phyloP scores from a whole-genome alignment of 257 asterid genomes.

The Penstemon newberryi region DNA sequence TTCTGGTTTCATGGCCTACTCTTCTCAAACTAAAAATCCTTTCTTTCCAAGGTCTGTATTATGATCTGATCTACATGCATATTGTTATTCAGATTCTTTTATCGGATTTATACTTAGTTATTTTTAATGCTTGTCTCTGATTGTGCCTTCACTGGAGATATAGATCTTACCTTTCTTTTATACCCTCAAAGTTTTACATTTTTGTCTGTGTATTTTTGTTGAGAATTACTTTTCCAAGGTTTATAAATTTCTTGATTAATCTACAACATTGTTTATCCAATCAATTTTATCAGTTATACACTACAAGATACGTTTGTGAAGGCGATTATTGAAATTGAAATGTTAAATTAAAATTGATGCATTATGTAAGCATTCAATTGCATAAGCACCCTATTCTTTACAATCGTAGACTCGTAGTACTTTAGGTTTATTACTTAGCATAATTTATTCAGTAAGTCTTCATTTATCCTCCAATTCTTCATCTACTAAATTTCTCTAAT shows the following conservation, averaged over 20 bases:
- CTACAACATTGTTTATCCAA: not conserved
- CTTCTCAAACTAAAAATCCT: slow-evolving; percentile 69
- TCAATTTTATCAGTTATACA: not conserved
- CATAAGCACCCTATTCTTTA: not conserved
- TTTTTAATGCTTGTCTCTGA: not conserved
- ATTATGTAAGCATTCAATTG: too few species aligned
- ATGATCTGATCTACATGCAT: not conserved
- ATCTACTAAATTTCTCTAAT: slow-evolving; percentile 2
- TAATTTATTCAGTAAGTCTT: not conserved
- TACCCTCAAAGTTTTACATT: not conserved
- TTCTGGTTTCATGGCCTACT: slow-evolving; percentile 70
- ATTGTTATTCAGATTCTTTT: not conserved
- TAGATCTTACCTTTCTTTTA: slow-evolving; percentile 9
- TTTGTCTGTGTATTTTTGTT: not conserved
- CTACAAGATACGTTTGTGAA: not conserved
- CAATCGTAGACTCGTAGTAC: not conserved
- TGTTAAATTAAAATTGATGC: too few species aligned
- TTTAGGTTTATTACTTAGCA: not conserved
- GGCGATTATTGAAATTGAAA: too few species aligned
- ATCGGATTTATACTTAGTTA: slow-evolving; percentile 20
- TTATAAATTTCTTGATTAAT: not conserved
- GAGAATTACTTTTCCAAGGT: not conserved
- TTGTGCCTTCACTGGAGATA: not conserved
- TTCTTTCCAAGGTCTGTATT: slow-evolving; percentile 64
- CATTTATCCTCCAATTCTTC: not conserved